A percentile compares a stretch with the other conserved stretches of the same genome.
Evolutionary conservation across 2,329 filamentous ascomycete species (phyloP).

Genomic region (Fusarium sp.): DNA sequence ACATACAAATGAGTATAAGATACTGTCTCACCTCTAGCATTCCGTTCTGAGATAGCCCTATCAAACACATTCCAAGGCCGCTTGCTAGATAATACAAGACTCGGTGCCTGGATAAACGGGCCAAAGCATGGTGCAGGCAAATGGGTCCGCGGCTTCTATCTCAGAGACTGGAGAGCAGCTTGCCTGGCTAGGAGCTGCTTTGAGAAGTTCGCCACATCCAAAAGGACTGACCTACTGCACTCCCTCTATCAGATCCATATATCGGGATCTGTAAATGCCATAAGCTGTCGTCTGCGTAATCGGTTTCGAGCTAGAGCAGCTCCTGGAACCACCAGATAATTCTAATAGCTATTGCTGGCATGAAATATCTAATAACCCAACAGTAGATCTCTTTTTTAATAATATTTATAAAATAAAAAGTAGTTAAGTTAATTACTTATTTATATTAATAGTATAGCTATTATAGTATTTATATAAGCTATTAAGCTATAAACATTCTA

Average conservation of each 20-base stretch:
- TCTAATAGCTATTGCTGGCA: neutral
- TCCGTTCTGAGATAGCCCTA: neutral
- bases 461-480: no score
- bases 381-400: no score
- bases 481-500: no score
- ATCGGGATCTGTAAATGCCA: rapidly evolving
- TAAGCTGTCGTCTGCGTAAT: neutral
- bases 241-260: rapidly evolving
- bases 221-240: rapidly evolving
- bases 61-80: rapidly evolving
- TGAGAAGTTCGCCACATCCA: neutral
- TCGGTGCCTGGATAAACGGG: neutral
- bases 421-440: no score
- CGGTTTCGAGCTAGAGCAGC: neutral
- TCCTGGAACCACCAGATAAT: rapidly evolving
- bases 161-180: neutral
- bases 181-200: neutral
- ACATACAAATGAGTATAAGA: neutral
- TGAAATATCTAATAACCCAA: neutral
- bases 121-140: neutral
- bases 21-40: neutral
- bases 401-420: no score
- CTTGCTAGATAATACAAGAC: neutral
- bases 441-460: no score
- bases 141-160: neutral